phyloP scores from a whole-genome alignment of 129 eudicot species.

The Calendula officinalis region DNA sequence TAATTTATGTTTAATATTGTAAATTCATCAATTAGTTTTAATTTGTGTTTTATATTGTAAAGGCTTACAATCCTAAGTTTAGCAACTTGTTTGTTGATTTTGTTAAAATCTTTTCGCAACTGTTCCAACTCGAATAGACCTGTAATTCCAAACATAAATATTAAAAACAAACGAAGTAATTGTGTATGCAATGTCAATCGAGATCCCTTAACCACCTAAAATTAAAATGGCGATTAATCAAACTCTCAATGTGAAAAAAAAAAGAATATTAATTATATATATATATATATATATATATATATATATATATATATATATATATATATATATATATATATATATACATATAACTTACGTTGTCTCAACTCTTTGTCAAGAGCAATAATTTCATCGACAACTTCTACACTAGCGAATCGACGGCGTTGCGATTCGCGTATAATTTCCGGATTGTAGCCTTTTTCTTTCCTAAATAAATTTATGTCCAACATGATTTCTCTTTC shows the following conservation, averaged over 20 bases:
- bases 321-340: too few relatives aligned
- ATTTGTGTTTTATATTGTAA: not conserved
- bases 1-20: not conserved
- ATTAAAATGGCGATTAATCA: constrained; percentile 7
- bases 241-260: not conserved
- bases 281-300: too few relatives aligned
- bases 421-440: constrained; percentile 75
- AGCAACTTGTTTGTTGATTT: constrained; percentile 67
- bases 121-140: constrained; percentile 81
- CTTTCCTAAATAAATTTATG: constrained; percentile 68
- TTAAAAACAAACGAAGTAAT: not conserved
- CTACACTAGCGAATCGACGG: constrained; percentile 60
- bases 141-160: constrained; percentile 23
- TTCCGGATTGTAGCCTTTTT: constrained; percentile 77
- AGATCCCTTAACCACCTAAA: not conserved
- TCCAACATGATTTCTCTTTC: constrained; percentile 55
- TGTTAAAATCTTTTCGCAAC: constrained; percentile 64
- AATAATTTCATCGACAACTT: constrained; percentile 66
- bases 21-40: too few relatives aligned
- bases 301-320: too few relatives aligned
- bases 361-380: constrained; percentile 70
- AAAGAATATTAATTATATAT: not conserved
- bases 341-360: constrained; percentile 38
- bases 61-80: constrained; percentile 73
- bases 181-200: not conserved